Base-by-base conservation (phyloP, 768 basidiomycete species). In the Punctularia strigosozonata region DNA sequence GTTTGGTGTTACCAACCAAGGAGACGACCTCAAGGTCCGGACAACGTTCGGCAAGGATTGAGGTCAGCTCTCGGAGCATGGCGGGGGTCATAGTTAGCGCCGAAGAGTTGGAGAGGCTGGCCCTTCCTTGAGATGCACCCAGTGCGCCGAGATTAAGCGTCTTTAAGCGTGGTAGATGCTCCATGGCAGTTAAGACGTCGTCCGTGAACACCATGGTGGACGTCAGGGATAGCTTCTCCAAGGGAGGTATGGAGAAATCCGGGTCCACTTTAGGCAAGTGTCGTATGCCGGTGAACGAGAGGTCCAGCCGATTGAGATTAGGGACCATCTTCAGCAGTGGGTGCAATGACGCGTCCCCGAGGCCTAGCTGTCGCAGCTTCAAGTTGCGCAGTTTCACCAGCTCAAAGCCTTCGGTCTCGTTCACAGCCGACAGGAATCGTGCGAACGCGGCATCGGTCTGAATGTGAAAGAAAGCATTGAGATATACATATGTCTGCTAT, bases 151-250 rank as follows among this genome's bases (percentile, higher is more conserved):
- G 46, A 4, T 67, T 61, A 3, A 84, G 59, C 0, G 60, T 71
- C 28, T 57, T 64, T 17, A 84, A 55, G 21, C 55, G 49, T 0
- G 63, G 62, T 3, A 74, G 54, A 6, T 49, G 42, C 1, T 57
- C 31, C 6, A 79, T 45, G 2, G 71, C 47, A 1, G 46, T 45
- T 8, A 72, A 35, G 2, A 79, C 46, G 23, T 73, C 69, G 6
- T 42, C 31, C 19, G 57, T 53, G 1, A 65, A 53, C 3, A 73
- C 55, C 3, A 50, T 50, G 0, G 75, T 77, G 4, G 77, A 77
- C 1, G 75, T 77, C 19, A 83, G 53, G 2, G 69, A 70, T n/a
- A 84, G 57, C 48, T 84, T 84, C 46, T 76, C 69, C 21, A 83
- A 54, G 4, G 49, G 31, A 22, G 39, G n/a, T 10, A 19, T 19